Base-by-base conservation (phyloP, 352 stramenopile species). In the Pythium plurisporium region DNA sequence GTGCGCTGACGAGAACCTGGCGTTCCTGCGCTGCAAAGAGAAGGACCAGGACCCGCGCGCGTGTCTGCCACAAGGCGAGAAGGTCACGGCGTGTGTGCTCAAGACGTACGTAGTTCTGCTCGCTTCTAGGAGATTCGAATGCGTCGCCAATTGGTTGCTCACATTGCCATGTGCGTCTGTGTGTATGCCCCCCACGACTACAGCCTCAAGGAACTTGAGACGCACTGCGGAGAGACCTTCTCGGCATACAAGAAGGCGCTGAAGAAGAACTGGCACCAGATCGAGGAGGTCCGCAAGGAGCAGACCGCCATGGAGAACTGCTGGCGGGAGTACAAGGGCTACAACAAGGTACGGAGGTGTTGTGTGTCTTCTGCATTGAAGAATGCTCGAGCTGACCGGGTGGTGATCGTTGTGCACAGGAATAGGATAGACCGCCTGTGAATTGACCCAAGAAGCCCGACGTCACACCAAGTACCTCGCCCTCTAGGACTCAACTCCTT, bases 251-350 rank as follows among this genome's bases (percentile, higher is more conserved):
- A 94, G 72, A 80, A 81, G 67, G 86, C 84, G 56, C 68, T 96
- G 11, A 89, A 93, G 76, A 86, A 89, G 73, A 96, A 91, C 74
- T 93, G 82, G 82, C 82, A 91, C 66, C 79, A 87, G 68, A 79
- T 91, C 38, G 80, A 96, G 36, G 73, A 90, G 56, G 84, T 81
- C 63, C 76, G 85, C 61, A 92, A 93, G 74, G 81, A 94, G 62
- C 76, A 96, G 72, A 65, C 70, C n/a, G 84, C 84, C 52, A 72
- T 96, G 53, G 82, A 93, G 68, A 67, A 76, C 47, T 96, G 86
- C 78, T 94, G 86, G 79, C 68, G 82, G 71, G 74, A 92, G 55
- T 79, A 73, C 73, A 93, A 95, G 76, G 72, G 64, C 50, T 71
- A 71, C 62, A 70, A 65, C 62, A 70, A 70, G 55, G 62, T 70